A percentile compares a stretch with the other conserved stretches of the same genome.
phyloP scores from a whole-genome alignment of 345 rosid genomes.

The Crucihimalaya himalaica region DNA sequence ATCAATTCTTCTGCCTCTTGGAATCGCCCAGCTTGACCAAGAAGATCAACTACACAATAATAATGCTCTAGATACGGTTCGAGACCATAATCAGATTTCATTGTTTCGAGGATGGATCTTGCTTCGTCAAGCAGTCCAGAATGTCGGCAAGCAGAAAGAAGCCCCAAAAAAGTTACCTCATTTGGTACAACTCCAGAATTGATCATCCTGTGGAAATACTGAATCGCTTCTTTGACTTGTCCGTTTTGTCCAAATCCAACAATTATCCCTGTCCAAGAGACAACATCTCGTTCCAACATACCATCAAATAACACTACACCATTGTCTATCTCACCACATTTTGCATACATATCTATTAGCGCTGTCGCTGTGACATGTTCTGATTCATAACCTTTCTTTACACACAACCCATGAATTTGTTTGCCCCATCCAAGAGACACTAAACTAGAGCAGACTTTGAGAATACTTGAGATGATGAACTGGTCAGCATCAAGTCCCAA shows the following conservation, averaged over 20 bases:
- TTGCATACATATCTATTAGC: conserved; percentile 61
- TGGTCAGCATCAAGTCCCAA: conserved; percentile 48
- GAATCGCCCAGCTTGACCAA: conserved; percentile 64
- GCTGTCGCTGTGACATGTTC: conserved; percentile 54
- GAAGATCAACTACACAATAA: conserved; percentile 71
- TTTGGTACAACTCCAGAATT: conserved; percentile 58
- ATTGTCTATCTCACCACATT: conserved; percentile 67
- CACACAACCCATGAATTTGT: conserved; percentile 62
- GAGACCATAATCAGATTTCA: conserved; percentile 53
- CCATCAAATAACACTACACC: conserved; percentile 51
- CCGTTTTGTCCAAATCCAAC: conserved; percentile 82
- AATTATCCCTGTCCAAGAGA: conserved; percentile 75
- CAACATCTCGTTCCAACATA: conserved; percentile 51
- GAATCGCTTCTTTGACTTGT: conserved; percentile 53
- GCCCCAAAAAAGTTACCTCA: conserved; percentile 67
- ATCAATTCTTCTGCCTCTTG: conserved; percentile 55
- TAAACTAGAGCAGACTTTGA: conserved; percentile 64
- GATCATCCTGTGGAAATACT: conserved; percentile 55
- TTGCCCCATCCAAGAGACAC: conserved; percentile 58
- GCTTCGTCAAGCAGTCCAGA: conserved; percentile 65
- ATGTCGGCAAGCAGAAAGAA: conserved; percentile 75
- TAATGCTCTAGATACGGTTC: conserved; percentile 68
- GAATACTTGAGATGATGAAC: conserved; percentile 54
- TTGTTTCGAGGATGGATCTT: conserved; percentile 48
- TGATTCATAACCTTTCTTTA: conserved; percentile 56